phyloP scores from a whole-genome alignment of 2,329 filamentous ascomycete genomes.

The Phaeophleospora eucalypticola region DNA sequence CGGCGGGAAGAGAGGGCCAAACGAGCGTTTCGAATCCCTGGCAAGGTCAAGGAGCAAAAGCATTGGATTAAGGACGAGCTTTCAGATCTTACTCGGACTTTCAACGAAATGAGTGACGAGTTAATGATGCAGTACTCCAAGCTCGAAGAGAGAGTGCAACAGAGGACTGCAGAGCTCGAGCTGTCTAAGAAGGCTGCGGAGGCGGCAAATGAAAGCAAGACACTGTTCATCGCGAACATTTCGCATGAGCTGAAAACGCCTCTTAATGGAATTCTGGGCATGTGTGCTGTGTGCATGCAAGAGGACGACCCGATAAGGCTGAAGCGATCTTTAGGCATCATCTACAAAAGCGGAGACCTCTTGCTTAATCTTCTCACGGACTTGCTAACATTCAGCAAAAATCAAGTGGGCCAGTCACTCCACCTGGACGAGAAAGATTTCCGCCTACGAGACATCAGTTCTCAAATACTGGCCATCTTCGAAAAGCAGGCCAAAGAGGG shows the following conservation, averaged over 20 bases:
- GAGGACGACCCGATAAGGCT: conserved; percentile 75
- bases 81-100: conserved; percentile 77
- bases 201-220: conserved; percentile 95
- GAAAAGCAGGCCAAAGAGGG: conserved; percentile 83
- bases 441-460: conserved; percentile 73
- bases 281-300: conserved; percentile 90
- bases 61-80: conserved; percentile 77
- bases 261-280: conserved; percentile 89
- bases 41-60: conserved; percentile 70
- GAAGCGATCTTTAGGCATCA: conserved; percentile 77
- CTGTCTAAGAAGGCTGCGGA: conserved; percentile 88
- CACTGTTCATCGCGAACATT: conserved; percentile 94
- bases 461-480: conserved; percentile 80
- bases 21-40: conserved; percentile 73
- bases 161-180: conserved; percentile 79
- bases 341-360: conserved; percentile 84
- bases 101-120: conserved; percentile 93
- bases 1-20: conserved; percentile 34
- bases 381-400: conserved; percentile 88
- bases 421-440: conserved; percentile 83
- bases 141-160: conserved; percentile 77
- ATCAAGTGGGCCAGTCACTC: conserved; percentile 83
- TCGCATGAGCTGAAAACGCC: conserved; percentile 85
- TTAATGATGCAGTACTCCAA: conserved; percentile 79
- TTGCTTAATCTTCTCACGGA: conserved; percentile 83